These are phyloP conservation scores for Pichia cactophila DNA, from an alignment of 1,139 yeast genomes.

Conservation along the genomic window DNA sequence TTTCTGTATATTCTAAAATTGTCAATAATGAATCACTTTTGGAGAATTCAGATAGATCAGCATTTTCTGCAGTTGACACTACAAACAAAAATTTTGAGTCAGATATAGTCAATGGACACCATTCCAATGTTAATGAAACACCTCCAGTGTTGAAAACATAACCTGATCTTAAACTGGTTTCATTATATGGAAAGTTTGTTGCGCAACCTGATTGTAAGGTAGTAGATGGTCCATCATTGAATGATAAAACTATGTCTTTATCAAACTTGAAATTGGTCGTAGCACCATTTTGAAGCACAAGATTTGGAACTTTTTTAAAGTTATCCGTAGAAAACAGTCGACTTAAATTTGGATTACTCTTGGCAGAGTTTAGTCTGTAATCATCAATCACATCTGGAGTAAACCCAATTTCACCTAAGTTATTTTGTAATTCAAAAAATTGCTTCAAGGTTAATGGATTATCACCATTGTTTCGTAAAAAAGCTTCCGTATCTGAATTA, in stretches of 20 bases:
- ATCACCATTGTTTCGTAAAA: slow-evolving; percentile 2
- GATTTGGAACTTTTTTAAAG: neutral
- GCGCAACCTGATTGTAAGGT: neutral
- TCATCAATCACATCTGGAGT: neutral
- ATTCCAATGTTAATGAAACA: slow-evolving; percentile 43
- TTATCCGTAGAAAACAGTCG: slow-evolving; percentile 3
- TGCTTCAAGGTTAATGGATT: slow-evolving; percentile 2
- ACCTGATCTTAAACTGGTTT: slow-evolving; percentile 32
- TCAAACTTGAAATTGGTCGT: neutral
- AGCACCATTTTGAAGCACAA: neutral
- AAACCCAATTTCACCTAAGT: slow-evolving; percentile 4
- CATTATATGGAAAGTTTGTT: slow-evolving; percentile 15
- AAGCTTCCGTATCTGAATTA: neutral
- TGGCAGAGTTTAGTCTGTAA: slow-evolving; percentile 1
- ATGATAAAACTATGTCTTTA: neutral
- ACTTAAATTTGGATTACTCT: neutral
- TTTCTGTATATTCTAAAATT: slow-evolving; percentile 1
- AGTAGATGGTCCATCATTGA: neutral
- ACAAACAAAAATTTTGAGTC: slow-evolving; percentile 22
- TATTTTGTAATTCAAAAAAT: slow-evolving; percentile 2
- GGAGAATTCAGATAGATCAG: slow-evolving; percentile 8
- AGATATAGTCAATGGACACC: slow-evolving; percentile 34
- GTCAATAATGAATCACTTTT: slow-evolving; percentile 1
- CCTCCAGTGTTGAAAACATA: slow-evolving; percentile 50
- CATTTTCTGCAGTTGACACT: slow-evolving; percentile 13